Conservation (phyloP, 2,329 filamentous ascomycete species). For the Dothistroma septosporum region DNA sequence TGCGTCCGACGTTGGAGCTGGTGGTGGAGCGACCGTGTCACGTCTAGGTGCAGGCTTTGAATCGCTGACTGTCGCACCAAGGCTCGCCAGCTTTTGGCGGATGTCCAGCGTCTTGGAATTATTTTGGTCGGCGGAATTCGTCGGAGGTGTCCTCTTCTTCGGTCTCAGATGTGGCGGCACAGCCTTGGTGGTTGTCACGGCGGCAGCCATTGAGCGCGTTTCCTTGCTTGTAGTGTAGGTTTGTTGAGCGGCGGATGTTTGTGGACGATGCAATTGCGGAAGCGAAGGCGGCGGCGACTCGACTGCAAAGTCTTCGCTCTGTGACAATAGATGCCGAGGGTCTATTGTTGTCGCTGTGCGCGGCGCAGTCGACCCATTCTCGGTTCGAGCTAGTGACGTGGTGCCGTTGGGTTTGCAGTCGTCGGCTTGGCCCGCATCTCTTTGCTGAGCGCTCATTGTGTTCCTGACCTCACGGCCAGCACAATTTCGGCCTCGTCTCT, state of each 20-base stretch:
- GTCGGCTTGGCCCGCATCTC: background rate
- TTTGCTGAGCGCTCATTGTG: background rate
- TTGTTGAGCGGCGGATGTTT: background rate
- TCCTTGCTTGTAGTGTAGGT: background rate
- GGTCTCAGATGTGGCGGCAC: slow-evolving; percentile 6
- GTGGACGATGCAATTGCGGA: background rate
- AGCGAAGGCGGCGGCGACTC: background rate
- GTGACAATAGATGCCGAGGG: background rate
- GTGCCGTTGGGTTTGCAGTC: background rate
- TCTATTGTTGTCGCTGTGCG: background rate
- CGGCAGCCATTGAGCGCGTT: background rate
- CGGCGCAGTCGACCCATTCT: background rate
- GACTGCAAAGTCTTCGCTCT: background rate
- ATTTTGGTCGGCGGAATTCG: background rate
- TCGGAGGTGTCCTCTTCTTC: background rate
- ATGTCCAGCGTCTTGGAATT: slow-evolving; percentile 1
- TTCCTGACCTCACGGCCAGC: background rate
- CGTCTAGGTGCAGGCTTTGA: slow-evolving; percentile 9
- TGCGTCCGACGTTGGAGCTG: background rate
- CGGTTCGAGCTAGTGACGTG: background rate
- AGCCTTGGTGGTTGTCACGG: background rate
- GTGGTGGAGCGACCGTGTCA: slow-evolving; percentile 8
- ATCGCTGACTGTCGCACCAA: slow-evolving; percentile 17
- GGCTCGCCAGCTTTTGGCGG: slow-evolving; percentile 15
- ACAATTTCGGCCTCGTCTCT: background rate